A percentile compares a stretch with the other conserved stretches of the same genome.
phyloP scores from a whole-genome alignment of 371 early-diverging fungal species.

The Apophysomyces ossiformis region DNA sequence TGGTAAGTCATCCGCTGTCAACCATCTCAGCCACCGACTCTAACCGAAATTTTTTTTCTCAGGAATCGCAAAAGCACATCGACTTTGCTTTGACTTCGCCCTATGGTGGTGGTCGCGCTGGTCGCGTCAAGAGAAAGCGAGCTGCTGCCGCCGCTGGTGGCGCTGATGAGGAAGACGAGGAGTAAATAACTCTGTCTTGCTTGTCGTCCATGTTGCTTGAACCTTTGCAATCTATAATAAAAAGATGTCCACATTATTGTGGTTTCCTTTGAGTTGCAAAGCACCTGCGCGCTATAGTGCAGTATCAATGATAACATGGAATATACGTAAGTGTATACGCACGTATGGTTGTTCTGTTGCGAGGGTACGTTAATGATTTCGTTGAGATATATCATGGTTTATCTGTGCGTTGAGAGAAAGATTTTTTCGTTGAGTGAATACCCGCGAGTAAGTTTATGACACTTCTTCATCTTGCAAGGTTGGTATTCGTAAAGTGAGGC shows the following conservation, averaged over 20 bases:
- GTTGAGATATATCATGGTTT: background rate
- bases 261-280: slow-evolving; percentile 46
- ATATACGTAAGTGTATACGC: slow-evolving; percentile 4
- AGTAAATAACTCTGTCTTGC: slow-evolving; percentile 47
- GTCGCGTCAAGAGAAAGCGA: slow-evolving; percentile 97
- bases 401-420: no score
- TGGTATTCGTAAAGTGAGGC: no score
- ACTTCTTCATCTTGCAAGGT: no score
- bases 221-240: slow-evolving; percentile 49
- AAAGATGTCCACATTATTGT: slow-evolving; percentile 34
- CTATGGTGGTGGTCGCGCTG: slow-evolving; percentile 98
- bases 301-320: slow-evolving; percentile 38
- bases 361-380: background rate
- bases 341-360: background rate
- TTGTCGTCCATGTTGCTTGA: slow-evolving; percentile 36
- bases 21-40: background rate
- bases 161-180: slow-evolving; percentile 75
- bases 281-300: slow-evolving; percentile 45
- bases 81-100: slow-evolving; percentile 98
- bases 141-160: slow-evolving; percentile 67
- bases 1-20: slow-evolving; percentile 40
- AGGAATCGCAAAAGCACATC: slow-evolving; percentile 96
- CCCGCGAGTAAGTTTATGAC: no score
- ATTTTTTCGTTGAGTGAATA: no score
- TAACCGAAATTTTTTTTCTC: slow-evolving; percentile 11